Evolutionary conservation across 441 rosid genomes (phyloP), one percentile per base, ranked within the genome.

Genomic region (Raphanus hybrid): DNA sequence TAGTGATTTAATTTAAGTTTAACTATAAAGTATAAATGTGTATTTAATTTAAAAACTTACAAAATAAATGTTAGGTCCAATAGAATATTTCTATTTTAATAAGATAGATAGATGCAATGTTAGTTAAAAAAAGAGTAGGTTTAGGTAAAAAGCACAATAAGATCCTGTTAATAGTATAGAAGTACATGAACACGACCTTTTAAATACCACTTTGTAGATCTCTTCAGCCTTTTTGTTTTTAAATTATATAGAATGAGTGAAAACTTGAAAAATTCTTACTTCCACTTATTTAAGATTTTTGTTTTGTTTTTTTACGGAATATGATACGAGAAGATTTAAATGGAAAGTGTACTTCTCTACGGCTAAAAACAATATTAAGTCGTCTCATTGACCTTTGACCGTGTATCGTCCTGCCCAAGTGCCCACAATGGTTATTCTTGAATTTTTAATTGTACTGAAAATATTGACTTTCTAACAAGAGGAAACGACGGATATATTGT

Each of bases 351-450:
- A 48, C 18, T 5, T n/a, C 55, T 50, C 55, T 23, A 23, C 26
- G 0, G 26, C 50, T 43, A 43, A 45, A 45, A 45, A 12, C 52
- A 45, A 45, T 45, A 50, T n/a, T 15, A 52, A 52, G 58, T 52
- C 58, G 23, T 52, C 23, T 15, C 55, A 50, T 50, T 50, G 55
- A 50, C 23, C 58, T 45, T 52, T 52, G 58, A 52, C 58, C 58
- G 6, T 52, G 23, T 52, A 15, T 52, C 58, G 20, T 50, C 57
- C 57, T 52, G 23, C 9, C 58, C 58, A 52, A 20, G 15, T 52
- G 23, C 9, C 58, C 58, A 52, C 58, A 52, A 52, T 52, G 58
- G 58, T 52, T 52, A 52, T 52, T 52, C 20, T 16, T 50, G 57
- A 50, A n/a, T 50, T n/a, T 50, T 50, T 50, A 1, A 50, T 50